Percentiles rank a stretch among this genome's conserved stretches.
Conservation (phyloP, 257 asterid genomes). For the Nicotiana sylvestris region DNA sequence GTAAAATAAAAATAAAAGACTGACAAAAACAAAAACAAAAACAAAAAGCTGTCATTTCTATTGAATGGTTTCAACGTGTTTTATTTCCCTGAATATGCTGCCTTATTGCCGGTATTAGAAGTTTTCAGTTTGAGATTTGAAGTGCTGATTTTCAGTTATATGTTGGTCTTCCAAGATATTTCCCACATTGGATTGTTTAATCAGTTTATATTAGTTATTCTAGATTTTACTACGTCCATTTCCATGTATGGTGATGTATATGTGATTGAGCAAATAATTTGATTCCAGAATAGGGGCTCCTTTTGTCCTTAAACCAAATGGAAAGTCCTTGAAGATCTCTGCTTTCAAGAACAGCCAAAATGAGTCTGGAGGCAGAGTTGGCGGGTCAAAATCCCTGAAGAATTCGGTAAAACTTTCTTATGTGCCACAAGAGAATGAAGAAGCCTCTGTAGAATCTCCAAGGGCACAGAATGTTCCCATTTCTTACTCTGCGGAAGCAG, state of each 20-base stretch:
- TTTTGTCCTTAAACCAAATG: slow-evolving; percentile 43
- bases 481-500: slow-evolving; percentile 46
- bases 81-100: not conserved
- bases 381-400: slow-evolving; percentile 57
- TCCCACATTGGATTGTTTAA: not conserved
- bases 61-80: not conserved
- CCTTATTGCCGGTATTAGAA: not conserved
- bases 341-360: slow-evolving; percentile 71
- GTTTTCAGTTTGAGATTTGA: not conserved
- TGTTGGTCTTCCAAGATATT: not conserved
- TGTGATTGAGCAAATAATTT: slow-evolving; percentile 20
- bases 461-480: slow-evolving; percentile 51
- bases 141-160: slow-evolving; percentile 1
- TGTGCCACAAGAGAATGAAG: slow-evolving; percentile 64
- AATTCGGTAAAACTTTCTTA: slow-evolving; percentile 56
- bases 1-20: not conserved
- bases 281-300: slow-evolving; percentile 58
- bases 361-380: slow-evolving; percentile 54
- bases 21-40: too few species aligned
- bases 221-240: not conserved
- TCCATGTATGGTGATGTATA: not conserved
- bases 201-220: not conserved
- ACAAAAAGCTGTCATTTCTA: not conserved
- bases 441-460: slow-evolving; percentile 48
- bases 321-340: slow-evolving; percentile 54